A percentile compares a stretch with the other conserved stretches of the same genome.
These are phyloP conservation scores for Dactylis glomerata DNA, from an alignment of 176 grass and related monocot genomes.

Conservation along the genomic window DNA sequence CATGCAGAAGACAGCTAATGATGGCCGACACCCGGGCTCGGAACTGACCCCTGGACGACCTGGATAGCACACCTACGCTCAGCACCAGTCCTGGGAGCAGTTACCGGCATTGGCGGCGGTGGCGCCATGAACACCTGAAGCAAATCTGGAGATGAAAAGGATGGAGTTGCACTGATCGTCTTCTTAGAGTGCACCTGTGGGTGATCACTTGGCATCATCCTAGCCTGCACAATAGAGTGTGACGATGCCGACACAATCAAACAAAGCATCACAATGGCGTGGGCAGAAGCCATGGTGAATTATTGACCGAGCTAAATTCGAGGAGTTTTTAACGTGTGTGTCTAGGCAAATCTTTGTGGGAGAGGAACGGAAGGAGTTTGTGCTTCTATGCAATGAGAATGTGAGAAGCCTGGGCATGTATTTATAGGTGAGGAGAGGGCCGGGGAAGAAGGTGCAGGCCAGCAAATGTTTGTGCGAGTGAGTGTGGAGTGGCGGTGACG, in stretches of 20 bases:
- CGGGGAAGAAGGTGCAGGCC: not conserved
- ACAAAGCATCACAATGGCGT: slow-evolving; percentile 18
- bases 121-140: slow-evolving; percentile 14
- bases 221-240: slow-evolving; percentile 7
- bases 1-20: slow-evolving; percentile 20
- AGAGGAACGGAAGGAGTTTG: not conserved
- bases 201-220: slow-evolving; percentile 31
- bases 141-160: not conserved
- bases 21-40: slow-evolving; percentile 53
- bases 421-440: slow-evolving; percentile 28
- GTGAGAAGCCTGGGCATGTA: slow-evolving; percentile 7
- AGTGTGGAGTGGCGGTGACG: not conserved
- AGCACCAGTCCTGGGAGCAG: not conserved
- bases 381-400: slow-evolving; percentile 15
- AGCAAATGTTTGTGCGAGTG: not conserved
- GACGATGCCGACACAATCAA: slow-evolving; percentile 30
- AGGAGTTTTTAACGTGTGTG: not conserved
- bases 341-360: not conserved
- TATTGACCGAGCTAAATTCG: not conserved
- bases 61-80: not conserved
- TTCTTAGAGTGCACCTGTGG: not conserved
- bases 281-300: slow-evolving; percentile 28
- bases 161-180: not conserved
- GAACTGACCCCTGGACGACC: slow-evolving; percentile 37
- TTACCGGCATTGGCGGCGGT: not conserved